A percentile compares a stretch with the other conserved stretches of the same genome.
phyloP scores from a whole-genome alignment of 164 flowering plant genomes.

The Chloranthus sessilifolius region DNA sequence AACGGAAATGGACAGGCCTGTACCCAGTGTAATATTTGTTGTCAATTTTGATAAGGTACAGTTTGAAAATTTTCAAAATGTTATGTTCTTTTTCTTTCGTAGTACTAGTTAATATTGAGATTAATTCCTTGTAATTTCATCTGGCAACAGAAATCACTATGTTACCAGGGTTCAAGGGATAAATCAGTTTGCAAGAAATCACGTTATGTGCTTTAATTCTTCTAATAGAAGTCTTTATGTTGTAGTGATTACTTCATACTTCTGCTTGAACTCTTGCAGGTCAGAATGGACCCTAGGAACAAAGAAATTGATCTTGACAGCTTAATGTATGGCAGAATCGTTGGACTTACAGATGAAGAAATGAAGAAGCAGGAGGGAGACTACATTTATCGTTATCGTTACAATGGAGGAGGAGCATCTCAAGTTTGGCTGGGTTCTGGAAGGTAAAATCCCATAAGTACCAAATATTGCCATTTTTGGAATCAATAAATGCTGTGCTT shows the following conservation, averaged over 20 bases:
- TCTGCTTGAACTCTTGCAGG: conserved; percentile 36
- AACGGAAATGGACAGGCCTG: conserved; percentile 54
- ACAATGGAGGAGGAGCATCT: conserved; percentile 97
- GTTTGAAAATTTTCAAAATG: conserved; percentile 1
- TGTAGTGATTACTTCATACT: background rate
- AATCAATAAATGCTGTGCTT: too few relatives aligned
- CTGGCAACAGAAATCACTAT: background rate
- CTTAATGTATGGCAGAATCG: conserved; percentile 57
- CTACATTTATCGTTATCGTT: conserved; percentile 84
- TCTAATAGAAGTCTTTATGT: background rate
- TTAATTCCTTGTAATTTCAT: background rate
- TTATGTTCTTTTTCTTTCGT: too few relatives aligned
- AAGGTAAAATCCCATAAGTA: conserved; percentile 49
- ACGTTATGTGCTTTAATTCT: background rate
- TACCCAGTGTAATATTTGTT: conserved; percentile 79
- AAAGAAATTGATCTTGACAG: conserved; percentile 74
- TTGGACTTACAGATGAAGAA: conserved; percentile 62
- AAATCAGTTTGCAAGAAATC: background rate
- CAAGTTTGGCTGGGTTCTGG: conserved; percentile 96
- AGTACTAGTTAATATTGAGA: background rate
- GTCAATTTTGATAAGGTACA: conserved; percentile 94
- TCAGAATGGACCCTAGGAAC: conserved; percentile 92
- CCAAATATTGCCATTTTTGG: too few relatives aligned
- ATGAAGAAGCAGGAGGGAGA: conserved; percentile 85
- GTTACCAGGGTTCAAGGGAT: background rate